phyloP scores from a whole-genome alignment of 176 grass and related monocot species.

The Rhynchospora tenuis region DNA sequence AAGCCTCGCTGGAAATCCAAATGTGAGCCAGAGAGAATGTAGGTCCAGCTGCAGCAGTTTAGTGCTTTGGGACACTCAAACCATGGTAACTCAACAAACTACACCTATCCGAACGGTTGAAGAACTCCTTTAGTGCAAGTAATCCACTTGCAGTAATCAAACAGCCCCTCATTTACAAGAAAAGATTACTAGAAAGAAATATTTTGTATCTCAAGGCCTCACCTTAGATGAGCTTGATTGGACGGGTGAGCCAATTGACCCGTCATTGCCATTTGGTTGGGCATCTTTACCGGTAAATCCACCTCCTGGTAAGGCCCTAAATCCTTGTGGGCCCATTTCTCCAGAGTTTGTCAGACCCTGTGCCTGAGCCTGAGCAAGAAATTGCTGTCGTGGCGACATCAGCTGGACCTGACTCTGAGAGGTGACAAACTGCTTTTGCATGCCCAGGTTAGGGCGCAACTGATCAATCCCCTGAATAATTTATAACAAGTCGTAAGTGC shows the following conservation, averaged over 20 bases:
- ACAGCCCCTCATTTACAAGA: neutral
- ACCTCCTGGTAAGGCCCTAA: conserved; percentile 51
- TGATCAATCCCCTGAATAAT: conserved; percentile 71
- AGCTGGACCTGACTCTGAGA: conserved; percentile 90
- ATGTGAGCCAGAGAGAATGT: no score
- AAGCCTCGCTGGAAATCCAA: no score
- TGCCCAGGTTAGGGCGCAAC: conserved; percentile 66
- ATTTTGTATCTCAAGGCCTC: neutral
- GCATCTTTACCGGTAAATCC: conserved; percentile 47
- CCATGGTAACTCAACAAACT: no score
- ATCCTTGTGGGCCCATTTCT: conserved; percentile 35
- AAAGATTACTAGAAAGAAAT: neutral
- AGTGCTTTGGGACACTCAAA: no score
- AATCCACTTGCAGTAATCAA: no score
- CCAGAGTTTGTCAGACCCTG: conserved; percentile 42
- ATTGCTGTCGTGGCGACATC: conserved; percentile 65
- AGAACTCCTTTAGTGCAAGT: no score
- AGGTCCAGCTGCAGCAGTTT: no score
- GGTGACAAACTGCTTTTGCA: conserved; percentile 69
- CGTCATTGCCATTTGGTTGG: conserved; percentile 43
- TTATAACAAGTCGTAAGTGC: conserved; percentile 6
- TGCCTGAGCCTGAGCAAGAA: conserved; percentile 72
- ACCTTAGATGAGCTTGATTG: conserved; percentile 73
- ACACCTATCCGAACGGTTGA: no score
- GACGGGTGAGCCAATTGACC: conserved; percentile 70